These are phyloP conservation scores for Saturnispora besseyi DNA, from an alignment of 805 yeast species.

Conservation along the genomic window DNA sequence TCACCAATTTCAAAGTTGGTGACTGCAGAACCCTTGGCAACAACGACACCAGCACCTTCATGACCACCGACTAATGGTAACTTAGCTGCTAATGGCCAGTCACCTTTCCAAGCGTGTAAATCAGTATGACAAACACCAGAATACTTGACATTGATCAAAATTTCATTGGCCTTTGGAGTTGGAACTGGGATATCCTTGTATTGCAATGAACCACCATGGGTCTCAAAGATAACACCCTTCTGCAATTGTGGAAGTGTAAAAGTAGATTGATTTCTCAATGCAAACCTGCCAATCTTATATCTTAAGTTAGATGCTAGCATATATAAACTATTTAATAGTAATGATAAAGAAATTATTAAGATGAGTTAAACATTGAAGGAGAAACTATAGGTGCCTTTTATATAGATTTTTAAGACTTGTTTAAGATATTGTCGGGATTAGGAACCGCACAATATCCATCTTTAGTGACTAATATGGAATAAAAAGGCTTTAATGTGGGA, in stretches of 20 bases:
- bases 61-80: conserved; percentile 65
- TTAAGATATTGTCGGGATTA: too few species aligned
- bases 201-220: conserved; percentile 50
- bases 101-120: conserved; percentile 68
- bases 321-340: background rate
- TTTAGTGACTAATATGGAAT: too few species aligned
- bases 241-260: conserved; percentile 48
- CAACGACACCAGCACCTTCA: conserved; percentile 68
- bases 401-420: too few species aligned
- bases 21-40: conserved; percentile 51
- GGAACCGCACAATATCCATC: too few species aligned
- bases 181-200: conserved; percentile 72
- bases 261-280: conserved; percentile 22
- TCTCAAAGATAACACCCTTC: conserved; percentile 64
- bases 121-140: conserved; percentile 74
- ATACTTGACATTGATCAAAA: conserved; percentile 57
- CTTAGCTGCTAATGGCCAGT: conserved; percentile 53
- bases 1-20: conserved; percentile 56
- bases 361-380: background rate
- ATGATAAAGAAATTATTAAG: background rate
- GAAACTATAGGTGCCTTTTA: too few species aligned
- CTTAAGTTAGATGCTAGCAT: conserved; percentile 19
- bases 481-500: too few species aligned
- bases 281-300: conserved; percentile 15
- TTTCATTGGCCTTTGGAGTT: conserved; percentile 53